Base-by-base conservation (phyloP, 2,329 filamentous ascomycete genomes). In the Aquanectria penicillioides region DNA sequence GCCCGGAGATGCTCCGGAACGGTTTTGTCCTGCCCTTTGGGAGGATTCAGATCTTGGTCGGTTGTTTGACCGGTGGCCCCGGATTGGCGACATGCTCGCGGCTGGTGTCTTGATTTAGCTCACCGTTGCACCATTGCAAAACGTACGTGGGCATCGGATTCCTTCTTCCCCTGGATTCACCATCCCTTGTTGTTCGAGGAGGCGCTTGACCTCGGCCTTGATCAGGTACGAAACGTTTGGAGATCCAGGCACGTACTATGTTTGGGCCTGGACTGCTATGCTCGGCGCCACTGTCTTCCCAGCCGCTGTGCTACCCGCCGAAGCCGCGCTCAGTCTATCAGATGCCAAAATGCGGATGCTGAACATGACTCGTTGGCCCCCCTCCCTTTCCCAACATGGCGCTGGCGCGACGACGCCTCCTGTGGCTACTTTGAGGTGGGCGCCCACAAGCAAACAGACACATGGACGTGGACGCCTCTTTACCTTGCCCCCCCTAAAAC, bases 181-280 rank as follows among this genome's bases (percentile, higher is more conserved):
- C 13, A 20, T 9, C 17, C n/a, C n/a, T n/a, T n/a, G n/a, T n/a
- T n/a, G n/a, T n/a, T n/a, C n/a, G n/a, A n/a, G 28, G 36, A 58
- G 61, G 61, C 57, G 57, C 66, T 51, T 56, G 53, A 37, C 26
- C 57, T 62, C 33, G 18, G 55, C 44, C 47, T 46, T 54, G 40
- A 57, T 41, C 52, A 59, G 63, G 62, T 59, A 61, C 43, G 40
- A 59, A 53, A 43, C 22, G 40, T 29, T 57, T 53, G 53, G 47
- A 57, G 58, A 61, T 59, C 64, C 63, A 70, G 55, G 63, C 57
- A 65, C 59, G 58, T n/a, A n/a, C n/a, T n/a, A n/a, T n/a, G n/a
- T n/a, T n/a, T 56, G 66, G 68, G 66, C 66, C 68, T 70, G 61
- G 68, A 69, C 61, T 69, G 68, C 17, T 59, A 54, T 51, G 20